Conservation (phyloP, 228 moss, liverwort and hornwort species). For the Sphagnum magellanicum region DNA sequence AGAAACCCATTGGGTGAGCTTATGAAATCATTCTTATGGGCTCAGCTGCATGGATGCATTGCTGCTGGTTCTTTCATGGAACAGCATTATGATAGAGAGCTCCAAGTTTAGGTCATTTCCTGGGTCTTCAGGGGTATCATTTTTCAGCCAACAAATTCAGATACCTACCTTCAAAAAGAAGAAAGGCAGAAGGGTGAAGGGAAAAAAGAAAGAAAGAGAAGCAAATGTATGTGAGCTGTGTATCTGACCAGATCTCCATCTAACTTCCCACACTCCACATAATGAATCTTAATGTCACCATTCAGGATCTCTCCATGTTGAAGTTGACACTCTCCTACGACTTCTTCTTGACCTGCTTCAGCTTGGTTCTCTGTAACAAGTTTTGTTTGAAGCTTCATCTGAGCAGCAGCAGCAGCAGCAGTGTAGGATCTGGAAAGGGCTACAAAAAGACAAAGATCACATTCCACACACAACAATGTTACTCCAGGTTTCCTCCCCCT, state of each 20-base stretch:
- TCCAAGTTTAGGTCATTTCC: too few relatives aligned
- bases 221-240: background rate
- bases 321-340: conserved; percentile 48
- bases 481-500: too few relatives aligned
- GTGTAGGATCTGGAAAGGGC: too few relatives aligned
- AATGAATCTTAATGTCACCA: conserved; percentile 52
- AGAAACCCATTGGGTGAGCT: background rate
- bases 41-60: background rate
- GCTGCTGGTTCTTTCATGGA: too few relatives aligned
- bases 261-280: conserved; percentile 64
- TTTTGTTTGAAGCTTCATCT: background rate
- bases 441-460: too few relatives aligned
- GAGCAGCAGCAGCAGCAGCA: background rate
- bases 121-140: too few relatives aligned
- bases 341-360: conserved; percentile 35
- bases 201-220: too few relatives aligned
- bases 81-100: too few relatives aligned
- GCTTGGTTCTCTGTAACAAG: conserved; percentile 14
- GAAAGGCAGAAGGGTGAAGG: too few relatives aligned
- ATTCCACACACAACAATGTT: too few relatives aligned
- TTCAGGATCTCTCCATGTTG: conserved; percentile 50
- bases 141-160: too few relatives aligned
- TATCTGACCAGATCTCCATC: conserved; percentile 51
- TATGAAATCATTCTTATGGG: background rate
- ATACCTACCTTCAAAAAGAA: too few relatives aligned